Evolutionary conservation across 306 rosid species (phyloP), one percentile per base, ranked within the genome.

Genomic region (Quercus engelmannii): DNA sequence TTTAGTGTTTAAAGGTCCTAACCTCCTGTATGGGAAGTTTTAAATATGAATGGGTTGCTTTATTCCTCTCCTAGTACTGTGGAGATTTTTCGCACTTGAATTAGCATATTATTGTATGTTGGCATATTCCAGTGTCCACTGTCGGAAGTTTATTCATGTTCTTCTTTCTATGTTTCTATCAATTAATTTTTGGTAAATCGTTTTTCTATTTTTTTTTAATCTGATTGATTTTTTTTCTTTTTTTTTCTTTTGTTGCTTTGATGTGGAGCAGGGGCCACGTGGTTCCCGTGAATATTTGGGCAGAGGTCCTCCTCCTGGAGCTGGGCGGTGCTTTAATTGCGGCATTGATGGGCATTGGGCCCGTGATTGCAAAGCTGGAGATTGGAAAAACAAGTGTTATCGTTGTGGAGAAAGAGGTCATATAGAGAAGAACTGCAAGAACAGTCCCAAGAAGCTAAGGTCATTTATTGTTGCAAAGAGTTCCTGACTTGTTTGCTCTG

Each of bases 271-370:
- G 97, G 92, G 68, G 31, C 97, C 97, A 8, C 93, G 97, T 19
- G 92, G 97, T 58, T 92, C 97, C 55, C 89, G 94, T 13, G 94
- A 90, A 74, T 85, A 84, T 81, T 38, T 87, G 62, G 97, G 94
- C 33, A 85, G 97, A 75, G 94, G 94, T 30, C 94, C 97, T 28
- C 87, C 97, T 62, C 97, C 97, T 83, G 97, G 97, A 69, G 87
- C 97, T 76, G 97, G 97, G 8, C 97, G 97, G 59, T 92, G 97
- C 86, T 92, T 92, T 80, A 92, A 92, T 74, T 92, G 97, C 35
- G 97, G 97, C 70, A 75, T 92, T 76, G 97, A 92, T 81, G 97
- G 97, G 18, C 97, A 92, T 21, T 92, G 97, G 97, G 97, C 94
- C 38, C 85, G 94, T 41, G 97, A 92, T 81, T 92, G 97, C 88